A percentile compares a stretch with the other conserved stretches of the same genome.
Evolutionary conservation across 352 stramenopile genomes (phyloP).

Genomic region (Globisporangium ultimum): DNA sequence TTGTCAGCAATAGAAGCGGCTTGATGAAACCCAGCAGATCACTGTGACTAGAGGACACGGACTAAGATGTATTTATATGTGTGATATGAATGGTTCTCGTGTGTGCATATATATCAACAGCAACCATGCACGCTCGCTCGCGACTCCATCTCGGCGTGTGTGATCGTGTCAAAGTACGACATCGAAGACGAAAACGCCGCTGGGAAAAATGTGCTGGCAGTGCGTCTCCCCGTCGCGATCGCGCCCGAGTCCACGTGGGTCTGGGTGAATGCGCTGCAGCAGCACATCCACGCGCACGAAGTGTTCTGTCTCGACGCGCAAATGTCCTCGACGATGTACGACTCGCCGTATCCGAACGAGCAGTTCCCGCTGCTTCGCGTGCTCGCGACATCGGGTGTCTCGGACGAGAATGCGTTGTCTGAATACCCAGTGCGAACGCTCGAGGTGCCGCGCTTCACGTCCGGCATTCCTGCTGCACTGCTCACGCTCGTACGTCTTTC

Average conservation of each 20-base stretch:
- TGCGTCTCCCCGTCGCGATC: conserved; percentile 42
- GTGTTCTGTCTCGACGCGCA: conserved; percentile 62
- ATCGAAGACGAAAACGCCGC: conserved; percentile 24
- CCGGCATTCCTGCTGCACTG: conserved; percentile 45
- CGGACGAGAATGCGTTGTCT: conserved; percentile 20
- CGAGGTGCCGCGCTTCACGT: conserved; percentile 54
- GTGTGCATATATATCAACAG: conserved; percentile 9
- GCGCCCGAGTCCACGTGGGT: conserved; percentile 38
- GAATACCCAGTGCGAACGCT: conserved; percentile 36
- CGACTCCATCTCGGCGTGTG: conserved; percentile 12
- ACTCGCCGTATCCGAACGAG: conserved; percentile 27
- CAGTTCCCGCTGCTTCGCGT: conserved; percentile 36
- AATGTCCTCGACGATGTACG: conserved; percentile 47
- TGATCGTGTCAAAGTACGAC: conserved; percentile 42
- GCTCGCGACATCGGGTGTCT: conserved; percentile 35
- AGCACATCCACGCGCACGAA: conserved; percentile 39
- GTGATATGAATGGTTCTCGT: background rate
- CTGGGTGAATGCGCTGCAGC: conserved; percentile 41
- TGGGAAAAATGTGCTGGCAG: conserved; percentile 28
- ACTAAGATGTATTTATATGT: background rate
- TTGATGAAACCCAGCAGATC: no score
- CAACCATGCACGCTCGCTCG: conserved; percentile 23
- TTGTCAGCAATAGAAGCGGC: background rate
- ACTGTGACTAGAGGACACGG: no score
- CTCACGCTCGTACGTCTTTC: conserved; percentile 47